Percentiles rank a stretch among this genome's conserved stretches.
These are phyloP conservation scores for Mariannaea elegans DNA, from an alignment of 2,329 filamentous ascomycete species.

Conservation along the genomic window DNA sequence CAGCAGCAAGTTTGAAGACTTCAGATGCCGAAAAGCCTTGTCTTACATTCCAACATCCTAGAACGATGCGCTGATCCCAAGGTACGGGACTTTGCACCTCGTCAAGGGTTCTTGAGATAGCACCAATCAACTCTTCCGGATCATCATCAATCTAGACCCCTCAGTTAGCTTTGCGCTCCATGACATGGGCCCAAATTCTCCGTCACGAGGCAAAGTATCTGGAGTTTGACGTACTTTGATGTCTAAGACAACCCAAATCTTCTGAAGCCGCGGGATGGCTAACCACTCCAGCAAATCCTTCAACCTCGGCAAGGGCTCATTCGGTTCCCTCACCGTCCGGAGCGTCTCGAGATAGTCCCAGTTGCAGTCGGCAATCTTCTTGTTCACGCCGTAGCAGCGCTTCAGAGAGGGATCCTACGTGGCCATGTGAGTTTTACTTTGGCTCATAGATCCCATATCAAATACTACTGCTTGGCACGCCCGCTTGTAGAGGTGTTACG, in stretches of 20 bases:
- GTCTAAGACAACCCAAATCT: conserved; percentile 85
- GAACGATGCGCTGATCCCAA: conserved; percentile 78
- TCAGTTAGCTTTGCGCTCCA: background rate
- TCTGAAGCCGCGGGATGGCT: conserved; percentile 67
- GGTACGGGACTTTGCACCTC: conserved; percentile 59
- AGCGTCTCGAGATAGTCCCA: conserved; percentile 78
- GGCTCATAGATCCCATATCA: too few relatives aligned
- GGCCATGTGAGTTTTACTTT: background rate
- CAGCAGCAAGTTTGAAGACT: background rate
- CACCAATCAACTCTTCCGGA: conserved; percentile 73
- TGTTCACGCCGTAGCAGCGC: conserved; percentile 81
- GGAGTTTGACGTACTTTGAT: conserved; percentile 75
- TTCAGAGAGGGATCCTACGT: conserved; percentile 76
- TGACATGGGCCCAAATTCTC: too few relatives aligned
- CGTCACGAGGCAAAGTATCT: too few relatives aligned
- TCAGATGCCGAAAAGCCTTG: background rate
- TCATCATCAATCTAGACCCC: conserved; percentile 71
- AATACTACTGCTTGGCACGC: too few relatives aligned
- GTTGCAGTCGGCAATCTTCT: conserved; percentile 77
- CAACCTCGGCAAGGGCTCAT: conserved; percentile 77
- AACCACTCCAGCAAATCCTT: conserved; percentile 79
- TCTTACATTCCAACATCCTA: conserved; percentile 83
- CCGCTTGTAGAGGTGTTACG: too few relatives aligned
- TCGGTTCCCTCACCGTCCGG: conserved; percentile 72
- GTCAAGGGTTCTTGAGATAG: conserved; percentile 71